phyloP scores from a whole-genome alignment of 441 rosid species.

The Euphorbia celastroides region DNA sequence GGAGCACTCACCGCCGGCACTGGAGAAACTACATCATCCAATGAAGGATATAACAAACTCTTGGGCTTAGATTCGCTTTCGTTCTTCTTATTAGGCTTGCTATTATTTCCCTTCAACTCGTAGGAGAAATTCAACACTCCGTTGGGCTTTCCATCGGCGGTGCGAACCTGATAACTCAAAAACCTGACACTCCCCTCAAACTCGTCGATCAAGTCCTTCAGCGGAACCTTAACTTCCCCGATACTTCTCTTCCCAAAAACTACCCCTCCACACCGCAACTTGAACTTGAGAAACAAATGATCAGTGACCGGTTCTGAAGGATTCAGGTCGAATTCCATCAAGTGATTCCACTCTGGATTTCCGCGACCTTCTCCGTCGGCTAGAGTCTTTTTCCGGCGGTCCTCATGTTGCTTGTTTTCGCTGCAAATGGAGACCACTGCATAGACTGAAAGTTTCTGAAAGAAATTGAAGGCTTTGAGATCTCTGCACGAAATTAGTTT shows the following conservation, averaged over 20 bases:
- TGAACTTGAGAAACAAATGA: conserved; percentile 28
- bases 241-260: conserved; percentile 28
- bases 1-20: neutral
- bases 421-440: conserved; percentile 27
- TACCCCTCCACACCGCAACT: conserved; percentile 23
- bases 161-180: conserved; percentile 33
- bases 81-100: neutral
- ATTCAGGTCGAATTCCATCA: conserved; percentile 29
- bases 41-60: conserved; percentile 18
- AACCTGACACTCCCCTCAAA: conserved; percentile 26
- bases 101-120: conserved; percentile 17
- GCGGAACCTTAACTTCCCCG: conserved; percentile 34
- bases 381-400: conserved; percentile 27
- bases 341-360: conserved; percentile 47
- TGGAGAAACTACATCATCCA: conserved; percentile 19
- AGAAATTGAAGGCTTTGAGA: conserved; percentile 46
- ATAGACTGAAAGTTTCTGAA: conserved; percentile 38
- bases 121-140: conserved; percentile 42
- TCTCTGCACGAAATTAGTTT: conserved; percentile 32
- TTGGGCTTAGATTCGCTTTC: neutral
- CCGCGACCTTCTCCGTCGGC: conserved; percentile 27
- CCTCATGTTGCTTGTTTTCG: conserved; percentile 13
- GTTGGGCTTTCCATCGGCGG: conserved; percentile 30
- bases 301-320: conserved; percentile 1
- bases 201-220: conserved; percentile 38